Conservation (phyloP, 257 asterid genomes). For the Misopates orontium region DNA sequence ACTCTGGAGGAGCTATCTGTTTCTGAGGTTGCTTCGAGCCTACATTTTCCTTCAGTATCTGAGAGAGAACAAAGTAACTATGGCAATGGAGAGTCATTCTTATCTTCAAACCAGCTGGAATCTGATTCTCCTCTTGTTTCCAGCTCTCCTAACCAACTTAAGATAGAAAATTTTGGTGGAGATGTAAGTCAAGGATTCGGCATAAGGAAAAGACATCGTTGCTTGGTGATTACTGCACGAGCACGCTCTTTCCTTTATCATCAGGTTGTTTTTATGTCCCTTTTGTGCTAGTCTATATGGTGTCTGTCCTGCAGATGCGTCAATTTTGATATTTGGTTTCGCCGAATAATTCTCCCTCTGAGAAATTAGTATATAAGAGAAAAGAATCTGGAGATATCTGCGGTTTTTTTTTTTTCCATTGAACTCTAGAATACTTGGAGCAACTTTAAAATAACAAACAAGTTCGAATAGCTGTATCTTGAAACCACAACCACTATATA, state of each 20-base stretch:
- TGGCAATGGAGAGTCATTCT: constrained; percentile 31
- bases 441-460: no score
- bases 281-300: background rate
- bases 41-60: constrained; percentile 56
- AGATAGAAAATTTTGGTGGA: constrained; percentile 28
- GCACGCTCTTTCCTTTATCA: constrained; percentile 92
- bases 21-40: constrained; percentile 66
- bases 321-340: background rate
- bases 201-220: constrained; percentile 61
- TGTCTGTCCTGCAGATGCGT: background rate
- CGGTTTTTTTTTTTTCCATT: no score
- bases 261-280: constrained; percentile 56
- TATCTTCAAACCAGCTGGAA: constrained; percentile 39
- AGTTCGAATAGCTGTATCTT: no score
- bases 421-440: no score
- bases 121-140: constrained; percentile 29
- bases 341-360: no score
- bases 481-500: no score
- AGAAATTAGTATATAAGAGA: no score
- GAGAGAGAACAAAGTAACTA: constrained; percentile 51
- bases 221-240: constrained; percentile 86
- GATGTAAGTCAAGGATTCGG: constrained; percentile 60
- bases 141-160: constrained; percentile 34
- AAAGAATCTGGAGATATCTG: no score
- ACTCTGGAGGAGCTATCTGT: constrained; percentile 75